A percentile compares a stretch with the other conserved stretches of the same genome.
Conservation (phyloP, 139 green algal genomes). For the Chlamydomonas incerta region DNA sequence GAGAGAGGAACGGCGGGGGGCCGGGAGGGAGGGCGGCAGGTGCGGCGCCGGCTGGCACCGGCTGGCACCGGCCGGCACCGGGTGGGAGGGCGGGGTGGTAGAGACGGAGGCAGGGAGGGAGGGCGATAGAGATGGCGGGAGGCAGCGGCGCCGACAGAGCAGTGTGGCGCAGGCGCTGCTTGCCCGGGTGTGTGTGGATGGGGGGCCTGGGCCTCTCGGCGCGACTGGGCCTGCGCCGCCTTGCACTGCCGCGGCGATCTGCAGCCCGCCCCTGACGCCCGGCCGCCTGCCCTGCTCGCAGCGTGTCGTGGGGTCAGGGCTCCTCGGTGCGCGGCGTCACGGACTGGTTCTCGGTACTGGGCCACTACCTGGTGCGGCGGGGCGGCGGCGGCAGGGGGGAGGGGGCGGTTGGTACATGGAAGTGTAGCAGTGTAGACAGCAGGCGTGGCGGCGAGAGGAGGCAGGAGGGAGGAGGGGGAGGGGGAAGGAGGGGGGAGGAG, state of each 20-base stretch:
- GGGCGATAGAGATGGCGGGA: too few species aligned
- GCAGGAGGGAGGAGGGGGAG: neutral
- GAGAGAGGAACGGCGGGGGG: neutral
- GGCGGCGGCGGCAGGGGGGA: too few species aligned
- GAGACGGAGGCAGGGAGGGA: too few species aligned
- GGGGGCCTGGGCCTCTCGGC: too few species aligned
- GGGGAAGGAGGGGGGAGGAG: neutral
- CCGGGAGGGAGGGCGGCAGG: too few species aligned
- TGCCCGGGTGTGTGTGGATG: neutral
- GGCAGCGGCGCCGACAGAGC: neutral
- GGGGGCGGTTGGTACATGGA: too few species aligned
- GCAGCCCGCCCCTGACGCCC: too few species aligned
- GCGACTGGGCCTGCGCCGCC: neutral
- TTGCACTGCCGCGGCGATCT: neutral
- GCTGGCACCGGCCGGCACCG: too few species aligned
- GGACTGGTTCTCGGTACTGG: conserved; percentile 19
- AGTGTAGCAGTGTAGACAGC: too few species aligned
- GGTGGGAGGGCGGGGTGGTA: too few species aligned
- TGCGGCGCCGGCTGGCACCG: neutral
- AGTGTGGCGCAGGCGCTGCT: neutral
- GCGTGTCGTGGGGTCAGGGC: conserved; percentile 13
- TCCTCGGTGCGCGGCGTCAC: neutral
- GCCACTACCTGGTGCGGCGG: neutral
- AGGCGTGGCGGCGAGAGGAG: too few species aligned
- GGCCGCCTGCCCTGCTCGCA: neutral